Percentiles rank a stretch among this genome's conserved stretches.
Evolutionary conservation across 2,329 filamentous ascomycete species (phyloP).

Genomic region (Ilyonectria robusta): DNA sequence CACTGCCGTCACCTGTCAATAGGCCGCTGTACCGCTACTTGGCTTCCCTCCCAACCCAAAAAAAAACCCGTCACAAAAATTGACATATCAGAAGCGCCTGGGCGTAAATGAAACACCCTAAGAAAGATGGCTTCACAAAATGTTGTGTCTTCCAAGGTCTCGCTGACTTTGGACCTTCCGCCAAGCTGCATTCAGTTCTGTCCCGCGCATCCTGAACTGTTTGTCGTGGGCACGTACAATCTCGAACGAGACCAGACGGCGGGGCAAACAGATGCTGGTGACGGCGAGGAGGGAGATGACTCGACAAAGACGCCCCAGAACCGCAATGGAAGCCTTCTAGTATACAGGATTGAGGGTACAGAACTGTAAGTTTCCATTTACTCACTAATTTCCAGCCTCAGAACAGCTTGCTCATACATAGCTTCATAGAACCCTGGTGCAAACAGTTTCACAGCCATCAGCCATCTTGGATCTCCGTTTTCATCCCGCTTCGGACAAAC

Average conservation of each 20-base stretch:
- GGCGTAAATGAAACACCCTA: background rate
- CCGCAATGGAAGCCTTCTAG: constrained; percentile 80
- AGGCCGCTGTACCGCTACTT: constrained; percentile 21
- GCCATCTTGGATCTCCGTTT: constrained; percentile 92
- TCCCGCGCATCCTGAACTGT: constrained; percentile 71
- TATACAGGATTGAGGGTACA: constrained; percentile 70
- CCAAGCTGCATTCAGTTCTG: constrained; percentile 86
- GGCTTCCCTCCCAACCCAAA: constrained; percentile 9
- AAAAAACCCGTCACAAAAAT: constrained; percentile 19
- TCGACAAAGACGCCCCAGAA: constrained; percentile 64
- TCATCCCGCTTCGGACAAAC: constrained; percentile 62
- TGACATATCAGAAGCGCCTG: constrained; percentile 5
- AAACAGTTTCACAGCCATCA: constrained; percentile 75
- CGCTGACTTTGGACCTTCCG: constrained; percentile 73
- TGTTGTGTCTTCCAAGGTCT: constrained; percentile 60
- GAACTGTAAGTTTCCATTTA: constrained; percentile 66
- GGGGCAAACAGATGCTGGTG: constrained; percentile 31
- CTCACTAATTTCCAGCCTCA: background rate
- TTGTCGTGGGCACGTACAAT: constrained; percentile 89
- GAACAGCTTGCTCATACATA: constrained; percentile 27
- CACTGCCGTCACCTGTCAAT: constrained; percentile 17
- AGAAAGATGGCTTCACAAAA: constrained; percentile 41
- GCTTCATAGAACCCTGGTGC: constrained; percentile 65
- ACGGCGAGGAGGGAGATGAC: constrained; percentile 41
- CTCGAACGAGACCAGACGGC: constrained; percentile 67